Percentiles rank a stretch among this genome's conserved stretches.
Conservation (phyloP, 2,329 filamentous ascomycete species). For the Scortechinia acanthostroma region DNA sequence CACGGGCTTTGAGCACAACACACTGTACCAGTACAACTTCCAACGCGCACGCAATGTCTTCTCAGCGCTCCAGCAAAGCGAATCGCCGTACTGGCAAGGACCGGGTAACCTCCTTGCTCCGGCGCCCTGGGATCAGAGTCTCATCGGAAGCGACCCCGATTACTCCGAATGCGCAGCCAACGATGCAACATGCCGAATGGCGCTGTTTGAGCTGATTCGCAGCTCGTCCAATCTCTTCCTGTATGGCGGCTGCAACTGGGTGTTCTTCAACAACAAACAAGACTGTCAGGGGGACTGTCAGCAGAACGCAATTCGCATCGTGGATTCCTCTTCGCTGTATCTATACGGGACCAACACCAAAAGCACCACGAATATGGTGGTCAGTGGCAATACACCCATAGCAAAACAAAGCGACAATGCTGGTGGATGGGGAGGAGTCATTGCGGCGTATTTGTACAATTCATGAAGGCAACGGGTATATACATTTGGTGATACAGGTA, state of each 20-base stretch:
- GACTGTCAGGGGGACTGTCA: slow-evolving; percentile 23
- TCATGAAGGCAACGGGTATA: no score
- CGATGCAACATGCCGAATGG: slow-evolving; percentile 24
- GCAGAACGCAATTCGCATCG: slow-evolving; percentile 19
- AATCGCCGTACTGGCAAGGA: slow-evolving; percentile 41
- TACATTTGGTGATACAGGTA: no score
- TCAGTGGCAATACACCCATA: slow-evolving; percentile 11
- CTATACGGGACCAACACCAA: slow-evolving; percentile 18
- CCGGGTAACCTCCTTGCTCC: slow-evolving; percentile 21
- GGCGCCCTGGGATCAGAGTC: background rate
- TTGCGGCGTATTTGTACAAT: slow-evolving; percentile 16
- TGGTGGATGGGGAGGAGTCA: slow-evolving; percentile 21
- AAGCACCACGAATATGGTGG: slow-evolving; percentile 15
- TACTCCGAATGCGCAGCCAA: slow-evolving; percentile 4
- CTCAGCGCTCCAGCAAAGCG: slow-evolving; percentile 39
- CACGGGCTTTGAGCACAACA: slow-evolving; percentile 45
- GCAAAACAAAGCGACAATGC: slow-evolving; percentile 15
- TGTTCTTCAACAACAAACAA: slow-evolving; percentile 22
- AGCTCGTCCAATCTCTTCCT: slow-evolving; percentile 19
- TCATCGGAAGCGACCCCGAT: slow-evolving; percentile 2
- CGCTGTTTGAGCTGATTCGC: slow-evolving; percentile 16
- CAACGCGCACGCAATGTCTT: slow-evolving; percentile 38
- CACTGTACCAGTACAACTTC: slow-evolving; percentile 49
- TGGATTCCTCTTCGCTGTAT: slow-evolving; percentile 13
- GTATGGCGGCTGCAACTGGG: slow-evolving; percentile 27